A percentile compares a stretch with the other conserved stretches of the same genome.
phyloP scores from a whole-genome alignment of 2,329 filamentous ascomycete genomes.

The Fusarium protoensiforme region DNA sequence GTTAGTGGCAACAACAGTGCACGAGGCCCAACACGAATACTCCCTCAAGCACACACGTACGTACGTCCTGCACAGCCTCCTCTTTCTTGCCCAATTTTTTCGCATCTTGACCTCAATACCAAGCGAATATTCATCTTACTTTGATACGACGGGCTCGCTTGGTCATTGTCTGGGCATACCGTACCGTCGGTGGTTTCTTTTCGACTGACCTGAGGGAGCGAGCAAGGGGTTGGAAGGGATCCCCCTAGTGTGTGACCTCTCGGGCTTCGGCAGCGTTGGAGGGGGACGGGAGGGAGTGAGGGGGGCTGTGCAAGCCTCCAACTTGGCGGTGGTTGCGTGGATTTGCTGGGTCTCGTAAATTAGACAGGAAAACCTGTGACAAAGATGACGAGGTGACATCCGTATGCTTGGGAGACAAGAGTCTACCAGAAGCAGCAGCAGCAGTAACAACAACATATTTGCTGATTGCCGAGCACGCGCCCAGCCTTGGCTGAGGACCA shows the following conservation, averaged over 20 bases:
- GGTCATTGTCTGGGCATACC: background rate
- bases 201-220: background rate
- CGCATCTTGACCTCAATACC: background rate
- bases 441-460: background rate
- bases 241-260: conserved; percentile 8
- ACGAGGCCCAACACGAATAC: background rate
- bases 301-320: conserved; percentile 38
- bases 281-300: conserved; percentile 4
- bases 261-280: conserved; percentile 30
- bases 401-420: background rate
- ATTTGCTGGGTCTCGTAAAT: conserved; percentile 19
- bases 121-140: background rate
- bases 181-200: background rate
- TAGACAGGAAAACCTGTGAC: conserved; percentile 28
- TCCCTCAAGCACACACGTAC: background rate
- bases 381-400: conserved; percentile 6
- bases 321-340: background rate
- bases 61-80: background rate
- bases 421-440: background rate
- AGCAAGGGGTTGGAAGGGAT: conserved; percentile 14
- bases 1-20: background rate
- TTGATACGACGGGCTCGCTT: background rate
- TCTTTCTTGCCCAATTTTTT: background rate
- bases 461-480: background rate
- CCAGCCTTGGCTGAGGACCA: conserved; percentile 22